Base-by-base conservation (phyloP, 345 rosid species). In the Salix viminalis region DNA sequence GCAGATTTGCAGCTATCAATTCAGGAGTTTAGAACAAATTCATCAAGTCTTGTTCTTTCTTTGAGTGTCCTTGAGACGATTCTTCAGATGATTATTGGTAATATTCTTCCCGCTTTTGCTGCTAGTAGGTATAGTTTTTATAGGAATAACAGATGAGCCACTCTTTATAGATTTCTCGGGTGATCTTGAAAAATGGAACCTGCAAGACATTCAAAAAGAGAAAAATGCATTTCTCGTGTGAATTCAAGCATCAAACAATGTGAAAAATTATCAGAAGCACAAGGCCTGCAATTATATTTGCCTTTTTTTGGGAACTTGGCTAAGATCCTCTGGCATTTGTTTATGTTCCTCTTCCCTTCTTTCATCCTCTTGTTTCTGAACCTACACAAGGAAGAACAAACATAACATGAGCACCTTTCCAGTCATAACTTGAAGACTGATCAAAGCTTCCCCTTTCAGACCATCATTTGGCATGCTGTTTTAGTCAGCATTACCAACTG, bases 241-340 rank as follows among this genome's bases (percentile, higher is more conserved):
- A 48, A 26, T 48, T 50, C 24, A 76, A 39, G 74, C 68, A 60
- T 65, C 66, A 12, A 58, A 60, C 26, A 34, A 19, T 10, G 61
- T 1, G 6, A 16, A 69, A 19, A 36, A 5, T 54, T 0, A 70
- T 3, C 13, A 60, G 46, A 79, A 41, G 73, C 28, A 58, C 11
- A 58, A 69, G 60, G 76, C 71, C 76, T 28, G 72, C 39, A 76
- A 28, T 12, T 66, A 62, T 60, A 78, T 90, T 88, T 82, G 75
- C 94, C 91, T 88, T 64, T 68, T 85, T 74, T 76, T 80, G 28
- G 79, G 77, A 80, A 83, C 79, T 77, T 81, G 85, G 77, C 73
- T 71, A 9, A 67, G 74, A 69, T 84, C 82, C 64, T 84, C 81
- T 8, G 73, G 71, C 64, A 79, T 75, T 69, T 80, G 86, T 74